Base-by-base conservation (phyloP, 164 flowering plant genomes). In the Nymphaea thermarum region DNA sequence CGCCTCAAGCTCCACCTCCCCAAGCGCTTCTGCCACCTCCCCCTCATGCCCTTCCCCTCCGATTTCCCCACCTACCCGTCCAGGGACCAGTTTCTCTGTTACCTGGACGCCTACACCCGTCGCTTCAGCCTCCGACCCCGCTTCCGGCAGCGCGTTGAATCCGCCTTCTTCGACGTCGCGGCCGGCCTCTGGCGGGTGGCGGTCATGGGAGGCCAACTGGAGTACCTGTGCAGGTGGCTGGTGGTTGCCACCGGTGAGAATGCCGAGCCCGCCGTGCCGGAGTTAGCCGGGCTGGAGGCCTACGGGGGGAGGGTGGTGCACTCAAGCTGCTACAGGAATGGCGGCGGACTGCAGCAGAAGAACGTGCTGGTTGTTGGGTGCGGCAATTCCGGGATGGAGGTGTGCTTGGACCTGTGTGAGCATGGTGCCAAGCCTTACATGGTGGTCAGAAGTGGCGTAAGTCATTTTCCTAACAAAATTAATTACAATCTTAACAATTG, bases 371-470 rank as follows among this genome's bases (percentile, higher is more conserved):
- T 95, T 5, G 81, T 95, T 45, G 99, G 99, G 0, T 88, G 98
- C 76, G 99, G 99, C 0, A 95, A 95, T 84, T 92, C 99, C 6
- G 98, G 99, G 18, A 91, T 95, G 99, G 98, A 95, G 77, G 94
- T 92, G 4, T 84, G 97, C 74, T 79, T 92, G 67, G 99, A 95
- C 73, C 93, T 95, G 16, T 88, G 87, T 64, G 76, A 82, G 45
- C 73, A 92, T 78, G 87, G 84, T 80, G 98, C 99, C 0, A 76
- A n/a, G 14, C 96, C 99, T 62, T 80, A 82, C 57, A 81, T 95
- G 88, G 97, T 95, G 7, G 96, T 82, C 68, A 83, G 99, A 77
- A 94, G 83, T 82, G 76, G 90, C 45, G 98, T 91, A 80, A 84
- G 96, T 80, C 15, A 2, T 47, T 47, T 47, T 47, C 11, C 55